phyloP scores from a whole-genome alignment of 1,139 yeast genomes.

The Hansenula sp. region DNA sequence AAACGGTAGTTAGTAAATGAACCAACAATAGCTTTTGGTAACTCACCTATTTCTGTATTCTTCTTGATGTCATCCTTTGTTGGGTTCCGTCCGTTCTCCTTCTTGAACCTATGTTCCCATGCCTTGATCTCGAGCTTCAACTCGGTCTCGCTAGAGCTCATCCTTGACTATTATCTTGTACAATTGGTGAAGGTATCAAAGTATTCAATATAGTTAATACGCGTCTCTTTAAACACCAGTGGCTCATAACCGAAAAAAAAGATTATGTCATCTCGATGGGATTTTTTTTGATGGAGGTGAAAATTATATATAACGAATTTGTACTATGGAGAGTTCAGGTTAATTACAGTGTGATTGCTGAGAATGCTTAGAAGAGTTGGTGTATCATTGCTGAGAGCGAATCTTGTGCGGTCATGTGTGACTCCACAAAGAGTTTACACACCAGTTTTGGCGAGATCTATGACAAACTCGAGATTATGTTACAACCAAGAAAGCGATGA shows the following conservation, averaged over 20 bases:
- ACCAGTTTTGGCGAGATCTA: neutral
- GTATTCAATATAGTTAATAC: neutral
- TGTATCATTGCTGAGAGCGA: neutral
- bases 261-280: no score
- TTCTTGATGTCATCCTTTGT: slow-evolving; percentile 48
- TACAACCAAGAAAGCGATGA: no score
- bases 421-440: neutral
- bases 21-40: no score
- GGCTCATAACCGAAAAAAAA: no score
- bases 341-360: no score
- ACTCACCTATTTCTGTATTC: slow-evolving; percentile 33
- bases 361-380: neutral
- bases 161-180: no score
- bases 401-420: neutral
- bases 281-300: no score
- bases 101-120: slow-evolving; percentile 56
- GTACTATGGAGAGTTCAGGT: neutral
- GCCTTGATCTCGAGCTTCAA: slow-evolving; percentile 46
- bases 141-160: slow-evolving; percentile 15
- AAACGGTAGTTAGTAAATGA: neutral
- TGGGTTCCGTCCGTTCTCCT: slow-evolving; percentile 44
- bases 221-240: slow-evolving; percentile 1
- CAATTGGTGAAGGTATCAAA: no score
- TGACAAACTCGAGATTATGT: no score
- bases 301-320: neutral